Percentiles rank a stretch among this genome's conserved stretches.
Evolutionary conservation across 352 stramenopile genomes (phyloP).

Genomic region (Phytophthora hybrid): DNA sequence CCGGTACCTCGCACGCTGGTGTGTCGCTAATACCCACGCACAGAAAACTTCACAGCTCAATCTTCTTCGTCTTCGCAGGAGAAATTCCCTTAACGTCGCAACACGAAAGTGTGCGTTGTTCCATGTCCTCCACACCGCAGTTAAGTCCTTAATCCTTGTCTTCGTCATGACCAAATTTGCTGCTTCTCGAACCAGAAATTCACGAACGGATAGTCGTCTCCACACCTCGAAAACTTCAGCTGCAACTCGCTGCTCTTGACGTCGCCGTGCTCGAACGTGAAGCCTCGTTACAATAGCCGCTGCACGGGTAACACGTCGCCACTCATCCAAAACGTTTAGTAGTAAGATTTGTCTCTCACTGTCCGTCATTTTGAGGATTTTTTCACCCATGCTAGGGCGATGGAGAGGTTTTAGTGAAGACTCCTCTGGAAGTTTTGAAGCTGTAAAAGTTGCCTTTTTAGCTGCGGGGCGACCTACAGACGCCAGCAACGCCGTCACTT

Average conservation of each 20-base stretch:
- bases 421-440: not conserved
- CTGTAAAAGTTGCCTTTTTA: constrained; percentile 1
- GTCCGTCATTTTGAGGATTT: constrained; percentile 1
- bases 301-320: constrained; percentile 11
- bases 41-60: constrained; percentile 22
- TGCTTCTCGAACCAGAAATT: not conserved
- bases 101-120: constrained; percentile 5
- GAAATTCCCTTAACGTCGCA: constrained; percentile 13
- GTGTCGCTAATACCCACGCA: constrained; percentile 21
- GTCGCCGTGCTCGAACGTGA: constrained; percentile 19
- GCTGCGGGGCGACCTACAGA: constrained; percentile 19
- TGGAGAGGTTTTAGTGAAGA: not conserved
- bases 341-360: constrained; percentile 20
- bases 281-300: constrained; percentile 17
- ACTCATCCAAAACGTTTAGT: constrained; percentile 10
- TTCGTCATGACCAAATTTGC: constrained; percentile 9
- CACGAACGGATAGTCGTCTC: constrained; percentile 10
- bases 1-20: constrained; percentile 8
- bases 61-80: not conserved
- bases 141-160: not conserved
- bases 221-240: constrained; percentile 16
- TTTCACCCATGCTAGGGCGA: not conserved
- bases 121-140: constrained; percentile 22
- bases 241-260: constrained; percentile 16
- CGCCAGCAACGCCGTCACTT: constrained; percentile 40